Conservation (phyloP, 306 rosid species). For the Ormosia semicastrata region DNA sequence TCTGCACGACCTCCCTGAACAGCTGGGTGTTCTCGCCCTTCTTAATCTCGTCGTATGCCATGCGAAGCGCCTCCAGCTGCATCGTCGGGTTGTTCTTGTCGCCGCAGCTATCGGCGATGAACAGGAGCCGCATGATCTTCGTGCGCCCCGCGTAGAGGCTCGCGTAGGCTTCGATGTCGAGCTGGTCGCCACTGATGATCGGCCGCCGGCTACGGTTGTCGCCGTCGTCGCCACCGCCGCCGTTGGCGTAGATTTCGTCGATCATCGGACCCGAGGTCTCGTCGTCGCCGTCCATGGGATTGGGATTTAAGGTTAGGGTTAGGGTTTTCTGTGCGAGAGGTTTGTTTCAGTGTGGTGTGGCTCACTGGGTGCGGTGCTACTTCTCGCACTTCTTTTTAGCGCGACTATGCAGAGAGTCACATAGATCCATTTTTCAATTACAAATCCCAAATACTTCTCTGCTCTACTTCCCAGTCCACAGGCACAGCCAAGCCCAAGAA, state of each 20-base stretch:
- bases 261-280: conserved; percentile 68
- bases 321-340: conserved; percentile 12
- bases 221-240: conserved; percentile 47
- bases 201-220: conserved; percentile 57
- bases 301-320: conserved; percentile 30
- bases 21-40: conserved; percentile 92
- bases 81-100: conserved; percentile 46
- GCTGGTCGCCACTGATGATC: conserved; percentile 88
- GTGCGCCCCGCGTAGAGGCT: conserved; percentile 83
- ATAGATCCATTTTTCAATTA: not conserved
- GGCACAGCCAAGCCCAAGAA: not conserved
- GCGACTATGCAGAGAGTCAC: not conserved
- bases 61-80: conserved; percentile 89
- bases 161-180: conserved; percentile 90
- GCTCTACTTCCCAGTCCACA: not conserved
- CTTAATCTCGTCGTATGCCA: conserved; percentile 97
- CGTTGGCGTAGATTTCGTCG: conserved; percentile 85
- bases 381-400: not conserved
- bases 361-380: not conserved
- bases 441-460: not conserved
- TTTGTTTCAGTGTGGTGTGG: conserved; percentile 21
- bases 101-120: conserved; percentile 69
- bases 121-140: conserved; percentile 76
- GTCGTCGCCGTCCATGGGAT: conserved; percentile 78
- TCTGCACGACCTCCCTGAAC: conserved; percentile 75